A percentile compares a stretch with the other conserved stretches of the same genome.
Evolutionary conservation across 805 yeast species (phyloP).

Genomic region (Metschnikowia cerradonensis): DNA sequence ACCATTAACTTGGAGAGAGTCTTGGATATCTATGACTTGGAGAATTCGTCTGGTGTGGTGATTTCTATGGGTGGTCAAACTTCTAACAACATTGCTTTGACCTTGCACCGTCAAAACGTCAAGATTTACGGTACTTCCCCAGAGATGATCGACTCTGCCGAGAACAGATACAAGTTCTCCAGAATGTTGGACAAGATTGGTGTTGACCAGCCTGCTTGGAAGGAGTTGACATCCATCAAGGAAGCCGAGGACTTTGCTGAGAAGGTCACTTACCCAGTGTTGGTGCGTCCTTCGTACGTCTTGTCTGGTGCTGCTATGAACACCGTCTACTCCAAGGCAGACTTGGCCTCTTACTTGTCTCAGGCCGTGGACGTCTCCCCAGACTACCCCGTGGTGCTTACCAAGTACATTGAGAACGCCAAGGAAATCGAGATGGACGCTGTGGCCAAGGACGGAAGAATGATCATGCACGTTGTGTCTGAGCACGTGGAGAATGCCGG

Average conservation of each 20-base stretch:
- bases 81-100: slow-evolving; percentile 91
- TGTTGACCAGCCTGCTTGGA: slow-evolving; percentile 99
- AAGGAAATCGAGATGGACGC: slow-evolving; percentile 99
- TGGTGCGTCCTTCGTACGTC: slow-evolving; percentile 96
- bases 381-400: slow-evolving; percentile 95
- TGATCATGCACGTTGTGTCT: slow-evolving; percentile 95
- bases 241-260: slow-evolving; percentile 94
- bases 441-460: slow-evolving; percentile 90
- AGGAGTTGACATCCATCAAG: slow-evolving; percentile 85
- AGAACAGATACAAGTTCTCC: slow-evolving; percentile 95
- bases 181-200: slow-evolving; percentile 95
- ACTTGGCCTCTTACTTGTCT: slow-evolving; percentile 77
- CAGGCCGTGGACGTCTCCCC: slow-evolving; percentile 98
- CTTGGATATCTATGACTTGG: slow-evolving; percentile 89
- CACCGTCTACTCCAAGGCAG: slow-evolving; percentile 87
- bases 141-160: slow-evolving; percentile 97
- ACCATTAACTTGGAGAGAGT: slow-evolving; percentile 92
- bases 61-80: slow-evolving; percentile 99
- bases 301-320: slow-evolving; percentile 99
- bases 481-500: slow-evolving; percentile 99
- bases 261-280: slow-evolving; percentile 86
- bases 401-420: slow-evolving; percentile 94
- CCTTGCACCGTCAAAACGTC: slow-evolving; percentile 85
- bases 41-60: slow-evolving; percentile 85
- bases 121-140: slow-evolving; percentile 97